Percentiles rank a stretch among this genome's conserved stretches.
These are phyloP conservation scores for Rosa persica DNA, from an alignment of 306 rosid genomes.

Conservation along the genomic window DNA sequence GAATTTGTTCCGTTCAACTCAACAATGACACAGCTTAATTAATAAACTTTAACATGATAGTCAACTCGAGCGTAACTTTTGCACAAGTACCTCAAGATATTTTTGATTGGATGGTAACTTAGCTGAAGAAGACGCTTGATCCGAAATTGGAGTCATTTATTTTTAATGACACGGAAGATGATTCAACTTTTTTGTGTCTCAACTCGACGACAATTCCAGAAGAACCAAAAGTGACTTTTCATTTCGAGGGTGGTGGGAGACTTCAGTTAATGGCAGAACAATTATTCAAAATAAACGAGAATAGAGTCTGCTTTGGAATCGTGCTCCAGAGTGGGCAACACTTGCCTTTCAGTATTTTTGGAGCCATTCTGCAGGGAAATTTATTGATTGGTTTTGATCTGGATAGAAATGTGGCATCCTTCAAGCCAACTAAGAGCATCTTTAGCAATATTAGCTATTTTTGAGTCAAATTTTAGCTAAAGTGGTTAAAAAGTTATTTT, in stretches of 20 bases:
- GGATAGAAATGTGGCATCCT: neutral
- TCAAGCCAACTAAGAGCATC: neutral
- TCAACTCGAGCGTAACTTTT: slow-evolving; percentile 43
- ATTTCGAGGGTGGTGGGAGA: neutral
- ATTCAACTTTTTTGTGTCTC: neutral
- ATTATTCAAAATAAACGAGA: neutral
- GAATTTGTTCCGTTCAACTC: slow-evolving; percentile 37
- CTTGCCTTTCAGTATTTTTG: neutral
- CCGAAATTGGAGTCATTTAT: neutral
- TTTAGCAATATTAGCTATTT: no score
- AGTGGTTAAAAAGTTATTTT: no score
- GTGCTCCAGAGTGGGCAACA: no score
- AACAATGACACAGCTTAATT: slow-evolving; percentile 13
- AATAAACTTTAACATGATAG: slow-evolving; percentile 39
- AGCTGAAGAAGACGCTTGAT: neutral
- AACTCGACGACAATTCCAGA: neutral
- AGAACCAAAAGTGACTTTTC: neutral
- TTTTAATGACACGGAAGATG: no score
- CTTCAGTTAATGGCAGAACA: neutral
- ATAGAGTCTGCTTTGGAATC: no score
- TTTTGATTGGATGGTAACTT: neutral
- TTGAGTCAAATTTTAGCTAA: no score
- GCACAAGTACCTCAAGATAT: neutral
- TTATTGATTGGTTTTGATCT: neutral
- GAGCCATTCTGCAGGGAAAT: neutral